A percentile compares a stretch with the other conserved stretches of the same genome.
These are phyloP conservation scores for Colletotrichum sidae DNA, from an alignment of 2,329 filamentous ascomycete species.

Conservation along the genomic window DNA sequence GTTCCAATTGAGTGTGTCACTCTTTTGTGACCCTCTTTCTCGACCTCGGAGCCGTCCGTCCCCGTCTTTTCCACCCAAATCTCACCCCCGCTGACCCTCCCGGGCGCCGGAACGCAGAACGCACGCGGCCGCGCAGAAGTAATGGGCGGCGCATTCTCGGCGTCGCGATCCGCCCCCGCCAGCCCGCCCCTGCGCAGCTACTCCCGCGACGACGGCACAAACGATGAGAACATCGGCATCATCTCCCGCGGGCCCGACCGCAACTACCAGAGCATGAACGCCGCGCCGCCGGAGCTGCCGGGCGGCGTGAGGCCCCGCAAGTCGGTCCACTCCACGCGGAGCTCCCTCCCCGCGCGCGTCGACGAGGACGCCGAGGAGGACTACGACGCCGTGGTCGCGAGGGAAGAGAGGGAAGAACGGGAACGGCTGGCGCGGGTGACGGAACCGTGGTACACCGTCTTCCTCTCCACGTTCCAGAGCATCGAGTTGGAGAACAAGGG, in stretches of 20 bases:
- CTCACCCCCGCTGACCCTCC: slow-evolving; percentile 15
- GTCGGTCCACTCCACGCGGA: slow-evolving; percentile 25
- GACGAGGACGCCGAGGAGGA: slow-evolving; percentile 38
- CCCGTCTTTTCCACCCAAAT: background rate
- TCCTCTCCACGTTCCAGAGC: slow-evolving; percentile 63
- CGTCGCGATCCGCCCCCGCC: slow-evolving; percentile 33
- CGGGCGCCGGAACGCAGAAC: slow-evolving; percentile 44
- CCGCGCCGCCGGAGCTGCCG: slow-evolving; percentile 33
- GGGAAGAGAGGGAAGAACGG: slow-evolving; percentile 21
- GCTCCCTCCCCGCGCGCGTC: slow-evolving; percentile 36
- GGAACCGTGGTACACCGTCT: slow-evolving; percentile 63
- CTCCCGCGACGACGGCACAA: slow-evolving; percentile 39
- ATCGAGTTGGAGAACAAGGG: slow-evolving; percentile 89
- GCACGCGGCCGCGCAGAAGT: slow-evolving; percentile 56
- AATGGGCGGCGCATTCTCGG: slow-evolving; percentile 47
- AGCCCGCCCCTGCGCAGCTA: slow-evolving; percentile 35
- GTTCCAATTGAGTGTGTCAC: background rate
- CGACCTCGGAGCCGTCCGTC: background rate
- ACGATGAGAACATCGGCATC: slow-evolving; percentile 58
- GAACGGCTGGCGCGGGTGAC: slow-evolving; percentile 41
- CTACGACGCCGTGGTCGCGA: slow-evolving; percentile 39
- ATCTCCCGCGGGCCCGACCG: slow-evolving; percentile 48
- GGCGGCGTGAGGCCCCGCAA: slow-evolving; percentile 33
- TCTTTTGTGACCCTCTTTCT: background rate
- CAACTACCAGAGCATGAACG: slow-evolving; percentile 54